Conservation (phyloP, 2,329 filamentous ascomycete genomes). For the Sclerotinia borealis region DNA sequence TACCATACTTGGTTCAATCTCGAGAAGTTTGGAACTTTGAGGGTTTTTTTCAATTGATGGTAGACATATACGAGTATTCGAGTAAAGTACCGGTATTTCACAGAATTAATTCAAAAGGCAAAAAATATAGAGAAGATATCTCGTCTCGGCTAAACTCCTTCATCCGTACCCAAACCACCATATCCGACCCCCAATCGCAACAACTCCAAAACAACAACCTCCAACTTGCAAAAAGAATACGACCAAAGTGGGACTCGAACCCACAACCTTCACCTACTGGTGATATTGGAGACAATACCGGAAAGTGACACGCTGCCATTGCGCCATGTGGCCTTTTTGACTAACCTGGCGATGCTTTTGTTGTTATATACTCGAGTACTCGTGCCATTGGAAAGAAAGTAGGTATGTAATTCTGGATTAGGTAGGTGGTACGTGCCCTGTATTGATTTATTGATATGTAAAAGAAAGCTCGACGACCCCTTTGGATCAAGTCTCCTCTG, state of each 20-base stretch:
- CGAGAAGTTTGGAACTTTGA: too few species aligned
- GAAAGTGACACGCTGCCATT: constrained; percentile 29
- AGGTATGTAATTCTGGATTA: too few species aligned
- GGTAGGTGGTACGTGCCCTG: too few species aligned
- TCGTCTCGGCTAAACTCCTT: not conserved
- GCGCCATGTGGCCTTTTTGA: constrained; percentile 17
- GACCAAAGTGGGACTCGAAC: constrained; percentile 26
- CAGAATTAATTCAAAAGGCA: not conserved
- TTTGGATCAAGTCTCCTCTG: too few species aligned
- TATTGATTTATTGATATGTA: too few species aligned
- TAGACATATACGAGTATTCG: too few species aligned
- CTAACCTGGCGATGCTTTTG: fast-evolving
- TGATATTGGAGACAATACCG: constrained; percentile 17
- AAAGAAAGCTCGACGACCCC: too few species aligned
- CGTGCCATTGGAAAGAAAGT: too few species aligned
- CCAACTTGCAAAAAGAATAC: not conserved
- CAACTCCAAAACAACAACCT: not conserved
- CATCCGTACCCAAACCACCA: not conserved
- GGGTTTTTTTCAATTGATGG: too few species aligned
- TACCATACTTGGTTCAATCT: too few species aligned
- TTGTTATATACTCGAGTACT: too few species aligned
- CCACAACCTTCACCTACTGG: constrained; percentile 28
- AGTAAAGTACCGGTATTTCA: too few species aligned
- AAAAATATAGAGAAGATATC: not conserved
- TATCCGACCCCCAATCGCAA: not conserved